Conservation (phyloP, 2,329 filamentous ascomycete genomes). For the Hypoxylon sp. region DNA sequence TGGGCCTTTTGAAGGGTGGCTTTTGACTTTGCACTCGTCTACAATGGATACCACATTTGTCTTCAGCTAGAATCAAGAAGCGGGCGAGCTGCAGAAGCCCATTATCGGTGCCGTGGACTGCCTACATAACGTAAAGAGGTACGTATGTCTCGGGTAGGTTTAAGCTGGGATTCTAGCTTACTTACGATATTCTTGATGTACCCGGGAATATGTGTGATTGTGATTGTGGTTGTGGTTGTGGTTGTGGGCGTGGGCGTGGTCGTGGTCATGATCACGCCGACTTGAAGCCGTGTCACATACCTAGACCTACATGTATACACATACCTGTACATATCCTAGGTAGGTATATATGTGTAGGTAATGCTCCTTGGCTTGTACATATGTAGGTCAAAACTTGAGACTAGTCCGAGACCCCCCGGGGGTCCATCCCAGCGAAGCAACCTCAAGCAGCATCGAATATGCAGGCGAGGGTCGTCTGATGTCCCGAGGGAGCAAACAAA, state of each 20-base stretch:
- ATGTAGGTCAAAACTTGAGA: slow-evolving; percentile 3
- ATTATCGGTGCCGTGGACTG: background rate
- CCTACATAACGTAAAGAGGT: no score
- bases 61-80: background rate
- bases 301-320: no score
- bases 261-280: no score
- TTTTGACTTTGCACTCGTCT: slow-evolving; percentile 9
- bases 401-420: background rate
- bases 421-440: background rate
- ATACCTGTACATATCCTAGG: no score
- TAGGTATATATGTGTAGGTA: no score
- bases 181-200: no score
- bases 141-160: no score
- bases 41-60: slow-evolving; percentile 19
- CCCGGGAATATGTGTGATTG: background rate
- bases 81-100: background rate
- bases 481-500: background rate
- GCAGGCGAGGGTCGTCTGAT: slow-evolving; percentile 6
- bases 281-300: no score
- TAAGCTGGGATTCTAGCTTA: no score
- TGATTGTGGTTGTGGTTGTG: no score
- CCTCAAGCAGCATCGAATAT: background rate
- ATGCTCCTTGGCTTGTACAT: no score
- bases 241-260: no score
- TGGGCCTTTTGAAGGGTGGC: slow-evolving; percentile 8